Evolutionary conservation across 2,329 filamentous ascomycete genomes (phyloP).

Genomic region (Metarhizium brunneum): DNA sequence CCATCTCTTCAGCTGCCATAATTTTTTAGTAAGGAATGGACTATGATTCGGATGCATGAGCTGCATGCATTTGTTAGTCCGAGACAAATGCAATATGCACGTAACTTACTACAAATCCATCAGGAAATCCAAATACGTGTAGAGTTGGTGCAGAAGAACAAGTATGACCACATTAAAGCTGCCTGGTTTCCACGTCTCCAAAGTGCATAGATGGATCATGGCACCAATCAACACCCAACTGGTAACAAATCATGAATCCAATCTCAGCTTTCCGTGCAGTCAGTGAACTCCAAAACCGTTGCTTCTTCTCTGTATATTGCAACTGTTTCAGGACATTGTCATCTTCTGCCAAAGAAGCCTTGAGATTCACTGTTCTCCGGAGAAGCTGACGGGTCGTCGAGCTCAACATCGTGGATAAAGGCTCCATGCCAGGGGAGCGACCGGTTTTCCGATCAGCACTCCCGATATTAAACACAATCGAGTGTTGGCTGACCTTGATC

Average conservation of each 20-base stretch:
- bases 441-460: too few species aligned
- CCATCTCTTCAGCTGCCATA: background rate
- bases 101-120: background rate
- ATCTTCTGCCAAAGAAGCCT: background rate
- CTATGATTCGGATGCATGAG: background rate
- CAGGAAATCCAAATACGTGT: slow-evolving; percentile 6
- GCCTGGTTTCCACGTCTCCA: background rate
- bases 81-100: background rate
- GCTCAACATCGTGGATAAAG: background rate
- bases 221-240: background rate
- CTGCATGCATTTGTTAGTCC: background rate
- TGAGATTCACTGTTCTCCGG: background rate
- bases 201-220: background rate
- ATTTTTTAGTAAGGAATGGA: background rate
- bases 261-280: background rate
- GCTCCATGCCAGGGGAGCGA: too few species aligned
- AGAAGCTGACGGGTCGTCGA: background rate
- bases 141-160: slow-evolving; percentile 11
- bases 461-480: too few species aligned
- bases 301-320: background rate
- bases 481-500: too few species aligned
- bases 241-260: background rate
- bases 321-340: background rate
- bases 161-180: background rate
- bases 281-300: background rate